Conservation (phyloP, 2,329 filamentous ascomycete species). For the Ophiostoma perfectum region DNA sequence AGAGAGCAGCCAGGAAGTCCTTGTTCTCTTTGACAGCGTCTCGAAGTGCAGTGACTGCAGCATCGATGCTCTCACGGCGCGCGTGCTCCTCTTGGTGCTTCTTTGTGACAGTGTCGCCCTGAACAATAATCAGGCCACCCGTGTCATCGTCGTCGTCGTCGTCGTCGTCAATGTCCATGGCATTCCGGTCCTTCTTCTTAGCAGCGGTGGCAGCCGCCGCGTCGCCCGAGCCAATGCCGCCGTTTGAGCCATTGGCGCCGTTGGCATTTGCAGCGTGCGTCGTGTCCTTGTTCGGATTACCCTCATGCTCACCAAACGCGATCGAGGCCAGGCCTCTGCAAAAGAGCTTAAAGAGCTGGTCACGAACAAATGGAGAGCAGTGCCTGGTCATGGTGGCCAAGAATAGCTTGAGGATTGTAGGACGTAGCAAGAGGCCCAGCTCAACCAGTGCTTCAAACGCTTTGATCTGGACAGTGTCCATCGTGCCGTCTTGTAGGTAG, state of each 20-base stretch:
- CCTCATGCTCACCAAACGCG: slow-evolving; percentile 59
- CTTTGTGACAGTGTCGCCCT: slow-evolving; percentile 40
- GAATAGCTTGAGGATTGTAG: slow-evolving; percentile 51
- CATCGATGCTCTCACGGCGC: slow-evolving; percentile 44
- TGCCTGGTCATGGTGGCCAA: slow-evolving; percentile 57
- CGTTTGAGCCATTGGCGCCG: slow-evolving; percentile 28
- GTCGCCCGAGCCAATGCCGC: not conserved
- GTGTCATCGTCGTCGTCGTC: slow-evolving; percentile 33
- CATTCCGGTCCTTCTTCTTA: slow-evolving; percentile 38
- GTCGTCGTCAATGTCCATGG: not conserved
- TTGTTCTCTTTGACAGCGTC: slow-evolving; percentile 41
- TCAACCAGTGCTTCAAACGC: slow-evolving; percentile 60
- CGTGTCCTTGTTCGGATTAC: slow-evolving; percentile 31
- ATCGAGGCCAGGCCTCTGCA: slow-evolving; percentile 56
- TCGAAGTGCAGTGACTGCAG: slow-evolving; percentile 46
- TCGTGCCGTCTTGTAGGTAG: slow-evolving; percentile 60
- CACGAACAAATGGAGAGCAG: slow-evolving; percentile 57
- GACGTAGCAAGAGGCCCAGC: slow-evolving; percentile 54
- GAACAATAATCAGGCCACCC: slow-evolving; percentile 45
- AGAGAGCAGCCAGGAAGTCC: slow-evolving; percentile 42
- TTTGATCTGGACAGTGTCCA: slow-evolving; percentile 59
- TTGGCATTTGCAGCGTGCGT: too few species aligned
- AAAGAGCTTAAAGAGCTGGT: slow-evolving; percentile 54
- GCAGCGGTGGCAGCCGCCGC: slow-evolving; percentile 10
- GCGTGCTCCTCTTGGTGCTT: slow-evolving; percentile 43